Base-by-base conservation (phyloP, 2,329 filamentous ascomycete species). In the Zymoseptoria ardabiliae region DNA sequence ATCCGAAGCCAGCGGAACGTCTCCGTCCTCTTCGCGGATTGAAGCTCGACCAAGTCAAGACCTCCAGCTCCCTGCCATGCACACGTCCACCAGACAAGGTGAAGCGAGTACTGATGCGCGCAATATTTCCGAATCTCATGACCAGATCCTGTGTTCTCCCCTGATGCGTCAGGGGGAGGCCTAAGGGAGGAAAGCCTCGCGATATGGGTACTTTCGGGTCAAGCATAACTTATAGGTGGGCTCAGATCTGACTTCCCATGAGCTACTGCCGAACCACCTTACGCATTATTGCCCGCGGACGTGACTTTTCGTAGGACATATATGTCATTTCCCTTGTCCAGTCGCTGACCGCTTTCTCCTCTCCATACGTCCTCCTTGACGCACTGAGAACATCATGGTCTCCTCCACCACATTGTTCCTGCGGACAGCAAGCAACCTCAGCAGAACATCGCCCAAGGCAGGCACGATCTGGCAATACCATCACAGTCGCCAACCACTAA, bases 371-470 rank as follows among this genome's bases (percentile, higher is more conserved):
- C 35, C 35, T 45, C 4, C 17, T 4, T 45, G 35, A 45, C n/a
- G 35, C 35, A 45, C 35, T 45, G 35, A 45, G 13, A 45, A 5
- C 35, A 53, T 1, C 22, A 63, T 65, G 63, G 56, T 61, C 6
- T 60, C 63, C 22, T 66, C 65, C 17, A 56, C 62, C 19, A 54
- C 59, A 9, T 60, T 66, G 41, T 64, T 59, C 58, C 54, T 63
- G 55, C 61, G 65, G 51, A 65, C 66, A 54, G 61, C 63, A 41
- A 64, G 58, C 41, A 65, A 66, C 55, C 49, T 65, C 11, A 59
- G 48, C 53, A 58, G 59, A 20, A 63, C 62, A n/a, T 60, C 64
- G 58, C 61, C 64, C 56, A 58, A 61, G 28, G 61, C 62, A 61
- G 28, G 61, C 62, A 30, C 52, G 45, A 35, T 20, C 28, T 11